phyloP scores from a whole-genome alignment of 768 basidiomycete genomes.

The Hydnum rufescens region DNA sequence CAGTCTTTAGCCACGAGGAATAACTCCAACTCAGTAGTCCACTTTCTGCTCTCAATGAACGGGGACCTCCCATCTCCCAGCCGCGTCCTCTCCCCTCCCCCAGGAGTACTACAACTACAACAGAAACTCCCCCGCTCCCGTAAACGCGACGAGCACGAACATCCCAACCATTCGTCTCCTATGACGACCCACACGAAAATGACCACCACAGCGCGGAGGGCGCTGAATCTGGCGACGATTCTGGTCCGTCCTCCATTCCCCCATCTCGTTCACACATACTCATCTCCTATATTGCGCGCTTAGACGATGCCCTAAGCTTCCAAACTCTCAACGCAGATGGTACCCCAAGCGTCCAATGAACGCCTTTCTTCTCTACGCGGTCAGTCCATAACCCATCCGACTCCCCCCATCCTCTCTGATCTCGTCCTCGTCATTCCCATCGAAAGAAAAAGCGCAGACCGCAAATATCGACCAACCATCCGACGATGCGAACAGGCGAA shows the following conservation, averaged over 20 bases:
- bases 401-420: not conserved
- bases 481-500: slow-evolving; percentile 77
- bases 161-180: not conserved
- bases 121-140: not conserved
- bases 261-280: not conserved
- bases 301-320: not conserved
- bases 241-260: not conserved
- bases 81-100: no score
- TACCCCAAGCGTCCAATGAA: slow-evolving; percentile 81
- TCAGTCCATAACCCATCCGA: not conserved
- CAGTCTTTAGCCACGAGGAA: no score
- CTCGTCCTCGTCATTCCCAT: no score
- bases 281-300: not conserved
- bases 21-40: no score
- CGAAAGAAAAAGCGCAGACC: slow-evolving; percentile 35
- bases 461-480: slow-evolving; percentile 71
- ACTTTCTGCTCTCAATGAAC: no score
- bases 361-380: slow-evolving; percentile 83
- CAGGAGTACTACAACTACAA: not conserved
- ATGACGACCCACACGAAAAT: not conserved
- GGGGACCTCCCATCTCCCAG: no score
- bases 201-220: not conserved
- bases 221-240: not conserved
- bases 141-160: not conserved
- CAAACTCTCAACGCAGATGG: slow-evolving; percentile 75